phyloP scores from a whole-genome alignment of 2,329 filamentous ascomycete species.

The Knufia petricola region DNA sequence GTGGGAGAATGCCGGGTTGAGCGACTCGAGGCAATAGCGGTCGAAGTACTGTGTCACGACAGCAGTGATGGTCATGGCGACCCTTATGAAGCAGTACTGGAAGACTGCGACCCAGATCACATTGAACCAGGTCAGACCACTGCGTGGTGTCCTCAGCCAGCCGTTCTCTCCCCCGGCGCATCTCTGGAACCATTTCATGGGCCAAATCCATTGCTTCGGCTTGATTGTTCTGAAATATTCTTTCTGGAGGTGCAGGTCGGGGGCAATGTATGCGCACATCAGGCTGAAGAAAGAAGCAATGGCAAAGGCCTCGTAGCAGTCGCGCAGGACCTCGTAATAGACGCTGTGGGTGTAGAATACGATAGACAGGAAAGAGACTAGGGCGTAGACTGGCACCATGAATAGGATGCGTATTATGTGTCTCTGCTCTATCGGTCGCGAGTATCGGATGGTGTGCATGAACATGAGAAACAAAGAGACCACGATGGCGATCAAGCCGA shows the following conservation, averaged over 20 bases:
- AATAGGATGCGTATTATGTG: conserved; percentile 78
- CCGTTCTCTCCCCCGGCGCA: conserved; percentile 62
- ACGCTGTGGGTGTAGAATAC: conserved; percentile 66
- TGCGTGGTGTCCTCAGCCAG: conserved; percentile 62
- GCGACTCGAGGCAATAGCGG: conserved; percentile 68
- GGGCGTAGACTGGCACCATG: conserved; percentile 75
- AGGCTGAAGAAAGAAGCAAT: conserved; percentile 80
- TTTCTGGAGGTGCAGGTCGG: conserved; percentile 70
- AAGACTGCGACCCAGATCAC: conserved; percentile 71
- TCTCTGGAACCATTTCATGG: conserved; percentile 59
- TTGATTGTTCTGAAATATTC: conserved; percentile 63
- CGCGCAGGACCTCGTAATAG: conserved; percentile 70
- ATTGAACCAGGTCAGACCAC: conserved; percentile 85
- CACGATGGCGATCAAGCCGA: conserved; percentile 42
- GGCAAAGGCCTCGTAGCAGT: conserved; percentile 83
- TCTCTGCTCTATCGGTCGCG: conserved; percentile 50
- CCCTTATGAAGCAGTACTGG: conserved; percentile 75
- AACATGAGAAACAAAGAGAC: conserved; percentile 47
- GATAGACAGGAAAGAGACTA: conserved; percentile 64
- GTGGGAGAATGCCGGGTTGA: conserved; percentile 69
- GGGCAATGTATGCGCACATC: conserved; percentile 70
- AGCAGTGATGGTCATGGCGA: conserved; percentile 68
- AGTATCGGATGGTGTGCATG: conserved; percentile 51
- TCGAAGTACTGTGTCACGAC: conserved; percentile 61
- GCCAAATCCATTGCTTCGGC: conserved; percentile 65